Evolutionary conservation across 805 yeast genomes (phyloP).

Genomic region (Metschnikowia arizonensis): DNA sequence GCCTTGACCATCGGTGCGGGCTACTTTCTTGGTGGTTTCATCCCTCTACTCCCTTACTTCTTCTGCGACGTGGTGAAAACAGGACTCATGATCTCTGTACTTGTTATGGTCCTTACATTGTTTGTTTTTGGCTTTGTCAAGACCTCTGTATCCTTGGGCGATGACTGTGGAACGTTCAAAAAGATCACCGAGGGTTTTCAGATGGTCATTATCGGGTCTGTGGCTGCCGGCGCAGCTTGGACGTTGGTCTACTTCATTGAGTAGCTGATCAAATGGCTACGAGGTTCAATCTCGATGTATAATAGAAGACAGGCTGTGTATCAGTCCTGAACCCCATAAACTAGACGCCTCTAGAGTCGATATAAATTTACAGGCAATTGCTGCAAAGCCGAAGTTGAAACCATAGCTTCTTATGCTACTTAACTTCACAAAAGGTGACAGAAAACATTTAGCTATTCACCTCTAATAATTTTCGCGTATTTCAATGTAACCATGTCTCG

Average conservation of each 20-base stretch:
- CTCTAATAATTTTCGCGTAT: neutral
- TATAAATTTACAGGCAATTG: neutral
- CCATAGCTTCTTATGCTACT: neutral
- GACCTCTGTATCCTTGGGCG: constrained; percentile 81
- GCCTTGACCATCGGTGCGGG: constrained; percentile 88
- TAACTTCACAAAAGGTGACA: neutral
- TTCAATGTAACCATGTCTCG: neutral
- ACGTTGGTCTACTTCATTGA: constrained; percentile 78
- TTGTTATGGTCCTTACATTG: constrained; percentile 80
- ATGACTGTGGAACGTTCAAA: constrained; percentile 56
- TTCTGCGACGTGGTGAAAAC: constrained; percentile 70
- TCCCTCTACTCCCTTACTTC: constrained; percentile 88
- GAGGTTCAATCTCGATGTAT: constrained; percentile 4
- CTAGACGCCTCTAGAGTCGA: neutral
- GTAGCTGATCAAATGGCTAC: neutral
- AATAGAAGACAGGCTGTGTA: constrained; percentile 3
- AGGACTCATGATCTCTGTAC: constrained; percentile 70
- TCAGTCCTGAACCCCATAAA: neutral
- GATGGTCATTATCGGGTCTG: constrained; percentile 94
- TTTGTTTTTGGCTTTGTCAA: constrained; percentile 84
- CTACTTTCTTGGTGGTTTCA: constrained; percentile 87
- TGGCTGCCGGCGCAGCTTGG: constrained; percentile 98
- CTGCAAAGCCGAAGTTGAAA: neutral
- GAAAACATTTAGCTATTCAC: neutral
- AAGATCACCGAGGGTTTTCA: constrained; percentile 77